Base-by-base conservation (phyloP, 768 basidiomycete genomes). In the Cystobasidium tubakii region DNA sequence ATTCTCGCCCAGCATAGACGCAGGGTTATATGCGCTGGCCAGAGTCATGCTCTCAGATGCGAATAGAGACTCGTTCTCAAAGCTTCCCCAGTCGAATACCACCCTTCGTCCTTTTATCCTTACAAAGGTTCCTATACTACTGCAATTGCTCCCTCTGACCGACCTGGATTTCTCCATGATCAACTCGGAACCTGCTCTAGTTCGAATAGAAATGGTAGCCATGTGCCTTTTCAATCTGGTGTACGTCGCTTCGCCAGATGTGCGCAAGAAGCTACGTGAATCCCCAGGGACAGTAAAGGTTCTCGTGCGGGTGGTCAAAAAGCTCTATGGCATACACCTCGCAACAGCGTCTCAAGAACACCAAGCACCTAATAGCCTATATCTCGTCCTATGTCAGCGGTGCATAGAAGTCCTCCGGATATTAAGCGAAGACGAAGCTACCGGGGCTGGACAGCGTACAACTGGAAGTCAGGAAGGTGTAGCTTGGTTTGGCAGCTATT, bases 151-250 rank as follows among this genome's bases (percentile, higher is more conserved):
- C n/a, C 95, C 95, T 4, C 81, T 96, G 60, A 81, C 86, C 29
- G 88, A 90, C 73, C 80, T 84, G 21, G 92, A 96, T 81, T 90
- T 91, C 53, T 78, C 80, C 23, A 74, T 81, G 29, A 73, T 82
- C 27, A 76, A 80, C 82, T 87, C 78, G 81, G 90, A 78, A 78
- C 82, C 77, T 25, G 92, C 90, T 88, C 80, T 93, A 55, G 86
- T 87, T 50, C 89, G 91, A 80, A 82, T 90, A 75, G 90, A 94
- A 83, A 90, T 89, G 77, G 82, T 85, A 66, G 84, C 89, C 57
- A 86, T 93, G 84, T 86, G 86, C n/a, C 85, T 96, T 50, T 97
- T 96, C 82, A 88, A 88, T 43, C 83, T 97, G 75, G 86, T 88
- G 27, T 97, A 92, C 84, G 83, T 94, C 69, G 87, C 92, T 1